Base-by-base conservation (phyloP, 208 protist species). In the Leishmania guyanensis region DNA sequence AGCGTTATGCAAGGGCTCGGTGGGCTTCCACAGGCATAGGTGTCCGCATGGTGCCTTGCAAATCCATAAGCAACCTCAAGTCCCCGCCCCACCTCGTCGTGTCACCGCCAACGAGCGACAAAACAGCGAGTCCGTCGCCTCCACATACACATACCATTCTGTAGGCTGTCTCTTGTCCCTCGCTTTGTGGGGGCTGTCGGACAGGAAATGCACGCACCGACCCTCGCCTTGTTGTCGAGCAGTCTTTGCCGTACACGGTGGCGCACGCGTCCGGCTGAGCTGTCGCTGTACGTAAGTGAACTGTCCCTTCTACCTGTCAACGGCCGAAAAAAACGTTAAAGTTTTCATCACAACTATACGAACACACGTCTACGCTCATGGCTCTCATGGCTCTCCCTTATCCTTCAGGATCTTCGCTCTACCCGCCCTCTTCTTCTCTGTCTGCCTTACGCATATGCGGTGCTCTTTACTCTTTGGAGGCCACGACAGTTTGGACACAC, bases 341-440 rank as follows among this genome's bases (percentile, higher is more conserved):
- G 62, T 1, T 29, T 16, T 68, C 20, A 10, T 33, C 26, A n/a
- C 10, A 26, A 1, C 29, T 46, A 46, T 46, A 43, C 12, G 2
- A 39, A 14, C 66, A 6, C 8, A 1, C 33, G 6, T 22, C 66
- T 22, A 12, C 66, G 66, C 14, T 12, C 8, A 26, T 4, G 66
- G 4, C 66, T 71, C 20, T 48, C 29, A 20, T 10, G 20, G 2
- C 8, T 50, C 4, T 71, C 39, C 66, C 29, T 14, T 76, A 50
- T 20, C 12, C 10, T n/a, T 12, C 50, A 26, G 43, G 53, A 6
- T n/a, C 76, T 65, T 65, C 60, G 71, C 69, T 39, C 84, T 86
- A 53, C 56, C 75, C 77, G 84, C 43, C 70, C 26, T 75, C 22
- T 62, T 80, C 39, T 75, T 58, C 54, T 75, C 39, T 81, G 60